Evolutionary conservation across 495 filamentous ascomycete species (phyloP), one percentile per base, ranked within the genome.

Genomic region (Pyrenula aspistea): DNA sequence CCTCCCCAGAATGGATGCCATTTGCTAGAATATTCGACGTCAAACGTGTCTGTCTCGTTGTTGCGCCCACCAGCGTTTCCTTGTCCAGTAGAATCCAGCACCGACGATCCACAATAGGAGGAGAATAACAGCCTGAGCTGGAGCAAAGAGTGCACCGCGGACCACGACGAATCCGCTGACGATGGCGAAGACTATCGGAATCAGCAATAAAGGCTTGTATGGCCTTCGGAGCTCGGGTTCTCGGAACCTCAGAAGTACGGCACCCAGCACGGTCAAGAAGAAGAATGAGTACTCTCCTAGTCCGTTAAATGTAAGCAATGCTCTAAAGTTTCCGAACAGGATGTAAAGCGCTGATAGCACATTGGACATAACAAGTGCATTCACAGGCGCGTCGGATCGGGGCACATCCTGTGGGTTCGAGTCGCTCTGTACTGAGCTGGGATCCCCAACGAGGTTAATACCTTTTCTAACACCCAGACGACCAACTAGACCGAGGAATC

Each of bases 241-340:
- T 22, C 73, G 69, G 57, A 67, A 76, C 24, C 79, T 67, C 24
- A 83, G 63, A 4, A 78, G 58, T 12, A 83, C 68, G 12, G 70
- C 73, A 1, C 77, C 79, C 1, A 80, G 56, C 2, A 80, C 76
- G 1, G 77, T 79, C 3, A 83, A 64, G 59, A 80, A 79, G 68
- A 81, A 83, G 64, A 83, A 81, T 0, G 73, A 68, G 57, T 78
- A 82, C 61, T 81, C 80, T 11, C 72, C 77, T 2, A 82, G 63
- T 0, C 80, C 79, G 58, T 78, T 79, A 62, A 81, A 78, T 2
- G 77, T 82, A 8, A 83, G 61, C 1, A 83, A 67, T 0, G 73
- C 71, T 2, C 77, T 72, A 68, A 83, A 81, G 60, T 68, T 82
- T 1, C 79, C 80, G 2, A 81, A 62, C 19, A 80, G 63, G 36